Evolutionary conservation across 805 yeast species (phyloP), one percentile per base, ranked within the genome.

Genomic region (Pichia heedii): DNA sequence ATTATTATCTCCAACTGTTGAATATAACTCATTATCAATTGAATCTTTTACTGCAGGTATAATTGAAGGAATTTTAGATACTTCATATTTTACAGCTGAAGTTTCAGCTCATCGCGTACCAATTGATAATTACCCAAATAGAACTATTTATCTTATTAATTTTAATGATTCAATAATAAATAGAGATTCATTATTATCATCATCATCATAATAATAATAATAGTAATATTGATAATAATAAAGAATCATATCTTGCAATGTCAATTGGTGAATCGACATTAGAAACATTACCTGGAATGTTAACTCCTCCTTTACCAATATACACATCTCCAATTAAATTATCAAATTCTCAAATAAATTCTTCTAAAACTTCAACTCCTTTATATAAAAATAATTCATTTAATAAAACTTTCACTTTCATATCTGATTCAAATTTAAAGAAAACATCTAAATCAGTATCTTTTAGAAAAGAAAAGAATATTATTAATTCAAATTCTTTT

Each of bases 81-180:
- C 82, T 5, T 69, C 85, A 2, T 79, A 78, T 49, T 85, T 85
- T 56, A 77, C 73, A 43, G 88, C 90, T 13, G 69, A 66, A 37
- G 95, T 87, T 8, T 76, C 84, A n/a, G 95, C 96, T 1, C 95
- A 87, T 55, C 71, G 81, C 0, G 85, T 80, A 16, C 83, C 84
- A 1, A 61, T 70, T 3, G 81, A 73, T 2, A 20, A 21, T 9
- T 56, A 54, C 27, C 87, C 90, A 0, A 61, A 71, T 46, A 63
- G 86, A 46, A 86, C 96, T 0, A 89, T 87, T 0, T 86, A 80
- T 53, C 67, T 86, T 48, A 73, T 86, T 35, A 81, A 82, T 53
- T 82, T 86, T 45, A 84, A 81, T 48, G 68, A 71, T 4, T 66
- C 65, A 50, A 76, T 81, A 9, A 59, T 77, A 5, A 67, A 69